These are phyloP conservation scores for Leptographium galeiforme DNA, from an alignment of 2,329 filamentous ascomycete genomes.

Conservation along the genomic window DNA sequence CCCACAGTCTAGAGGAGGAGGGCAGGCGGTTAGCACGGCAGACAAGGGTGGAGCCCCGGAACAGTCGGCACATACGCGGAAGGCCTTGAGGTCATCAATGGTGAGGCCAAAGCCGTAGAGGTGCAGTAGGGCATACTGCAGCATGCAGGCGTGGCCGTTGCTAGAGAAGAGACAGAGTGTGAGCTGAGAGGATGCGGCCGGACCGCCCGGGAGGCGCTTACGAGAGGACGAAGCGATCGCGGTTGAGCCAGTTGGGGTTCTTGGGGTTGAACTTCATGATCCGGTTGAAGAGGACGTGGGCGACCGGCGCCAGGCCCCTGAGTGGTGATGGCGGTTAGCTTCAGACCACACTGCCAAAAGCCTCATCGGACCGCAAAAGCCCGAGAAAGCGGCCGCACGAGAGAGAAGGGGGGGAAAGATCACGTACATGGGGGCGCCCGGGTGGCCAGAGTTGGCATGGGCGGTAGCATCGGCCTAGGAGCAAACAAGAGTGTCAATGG, in stretches of 20 bases:
- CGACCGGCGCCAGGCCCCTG: slow-evolving; percentile 77
- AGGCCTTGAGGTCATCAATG: slow-evolving; percentile 87
- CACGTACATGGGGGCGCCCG: slow-evolving; percentile 85
- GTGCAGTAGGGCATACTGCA: slow-evolving; percentile 96
- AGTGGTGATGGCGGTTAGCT: slow-evolving; percentile 14
- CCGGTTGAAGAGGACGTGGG: slow-evolving; percentile 97
- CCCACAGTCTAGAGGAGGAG: slow-evolving; percentile 29
- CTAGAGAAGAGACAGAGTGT: slow-evolving; percentile 29
- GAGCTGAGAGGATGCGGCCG: neutral
- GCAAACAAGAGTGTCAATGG: slow-evolving; percentile 2
- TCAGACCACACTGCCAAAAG: neutral
- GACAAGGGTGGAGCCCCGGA: neutral
- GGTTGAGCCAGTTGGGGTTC: slow-evolving; percentile 94
- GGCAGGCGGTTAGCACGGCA: neutral
- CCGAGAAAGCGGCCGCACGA: too few species aligned
- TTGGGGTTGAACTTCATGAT: slow-evolving; percentile 99
- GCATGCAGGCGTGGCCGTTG: slow-evolving; percentile 98
- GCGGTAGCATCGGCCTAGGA: slow-evolving; percentile 89
- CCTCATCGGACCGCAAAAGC: neutral
- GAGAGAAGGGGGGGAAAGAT: too few species aligned
- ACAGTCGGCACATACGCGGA: slow-evolving; percentile 57
- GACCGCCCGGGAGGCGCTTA: slow-evolving; percentile 34
- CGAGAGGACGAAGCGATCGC: slow-evolving; percentile 98
- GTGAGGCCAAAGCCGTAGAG: slow-evolving; percentile 80
- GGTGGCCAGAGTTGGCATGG: slow-evolving; percentile 93